Evolutionary conservation across 495 filamentous ascomycete genomes (phyloP), one percentile per base, ranked within the genome.

Genomic region (Neohortaea acidophila): DNA sequence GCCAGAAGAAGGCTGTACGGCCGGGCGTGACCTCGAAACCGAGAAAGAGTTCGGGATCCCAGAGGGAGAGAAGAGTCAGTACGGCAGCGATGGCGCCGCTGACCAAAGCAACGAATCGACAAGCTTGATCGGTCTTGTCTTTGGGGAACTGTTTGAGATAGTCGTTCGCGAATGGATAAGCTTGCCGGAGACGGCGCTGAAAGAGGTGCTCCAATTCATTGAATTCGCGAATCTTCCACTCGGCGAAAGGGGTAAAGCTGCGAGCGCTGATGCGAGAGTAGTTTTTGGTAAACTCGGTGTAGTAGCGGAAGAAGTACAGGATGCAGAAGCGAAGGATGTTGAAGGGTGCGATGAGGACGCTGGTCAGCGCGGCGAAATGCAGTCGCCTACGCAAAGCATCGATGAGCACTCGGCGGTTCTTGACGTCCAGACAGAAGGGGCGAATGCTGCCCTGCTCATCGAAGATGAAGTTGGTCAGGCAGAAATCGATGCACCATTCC

Each of bases 221-320:
- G 66, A 96, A 96, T 56, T 96, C 87, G 34, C 89, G 79, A 43
- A 96, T 94, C 51, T 94, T 94, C 91, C 89, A 96, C 55, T 91
- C 81, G 2, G 91, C 89, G 33, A 94, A 69, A 1, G 85, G 82
- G 2, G 86, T 94, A 50, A 94, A 97, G 48, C 81, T 77, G 11
- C 89, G 75, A 17, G 82, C 78, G 12, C 79, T 79, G 23, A 84
- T 69, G 34, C 83, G 69, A 0, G 82, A 78, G 0, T 89, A 87
- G 45, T 92, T 91, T 53, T 79, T 84, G 59, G 93, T 83, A 56
- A 85, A 92, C 61, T 96, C 89, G 70, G 79, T 49, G 36, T 40
- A 44, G 35, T 43, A 49, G 23, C 75, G 79, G 55, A 96, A 80
- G 44, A 96, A 83, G 55, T 85, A 94, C 42, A 87, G 70, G 45